Base-by-base conservation (phyloP, 1,139 yeast genomes). In the Kodamaea arcana region DNA sequence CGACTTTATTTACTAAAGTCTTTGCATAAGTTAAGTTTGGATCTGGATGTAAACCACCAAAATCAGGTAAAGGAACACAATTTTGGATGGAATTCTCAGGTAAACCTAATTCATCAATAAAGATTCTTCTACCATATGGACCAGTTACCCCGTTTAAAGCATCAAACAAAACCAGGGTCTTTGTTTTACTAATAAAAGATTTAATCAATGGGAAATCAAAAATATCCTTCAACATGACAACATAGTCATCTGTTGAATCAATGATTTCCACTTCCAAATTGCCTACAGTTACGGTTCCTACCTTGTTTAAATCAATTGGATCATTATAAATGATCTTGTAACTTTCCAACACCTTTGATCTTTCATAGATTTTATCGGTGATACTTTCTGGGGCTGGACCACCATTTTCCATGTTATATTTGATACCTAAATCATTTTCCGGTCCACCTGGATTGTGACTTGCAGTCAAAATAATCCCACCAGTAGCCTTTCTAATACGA, bases 401-500 rank as follows among this genome's bases (percentile, higher is more conserved):
- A 45, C 98, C 98, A 54, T 92, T 90, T 44, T 86, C 78, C 61
- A 94, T 71, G 62, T 92, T 92, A 70, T 92, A 92, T 69, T 92
- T 92, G 69, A 92, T 92, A 40, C 98, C 98, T 60, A 90, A 76
- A 57, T 92, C 98, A 44, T 86, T 80, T 24, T 73, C 65, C 41
- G 97, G 97, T 5, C 97, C 97, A 58, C 98, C 98, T n/a, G 98
- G 98, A 62, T 92, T 92, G 63, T 92, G 98, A 24, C 95, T 84
- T 3, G 98, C 98, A 15, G 98, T 92, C 54, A 92, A 72, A 45
- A 94, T 87, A 60, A 92, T 88, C 42, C 97, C 98, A 43, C 98
- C 98, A 7, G 97, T 90, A 17, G 52, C 54, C 7, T 43, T 48
- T 47, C 68, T 76, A 45, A 79, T 77, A 58, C 98, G 78, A 51